Percentiles rank a stretch among this genome's conserved stretches.
phyloP scores from a whole-genome alignment of 2,329 filamentous ascomycete genomes.

The Biscogniauxia sp. region DNA sequence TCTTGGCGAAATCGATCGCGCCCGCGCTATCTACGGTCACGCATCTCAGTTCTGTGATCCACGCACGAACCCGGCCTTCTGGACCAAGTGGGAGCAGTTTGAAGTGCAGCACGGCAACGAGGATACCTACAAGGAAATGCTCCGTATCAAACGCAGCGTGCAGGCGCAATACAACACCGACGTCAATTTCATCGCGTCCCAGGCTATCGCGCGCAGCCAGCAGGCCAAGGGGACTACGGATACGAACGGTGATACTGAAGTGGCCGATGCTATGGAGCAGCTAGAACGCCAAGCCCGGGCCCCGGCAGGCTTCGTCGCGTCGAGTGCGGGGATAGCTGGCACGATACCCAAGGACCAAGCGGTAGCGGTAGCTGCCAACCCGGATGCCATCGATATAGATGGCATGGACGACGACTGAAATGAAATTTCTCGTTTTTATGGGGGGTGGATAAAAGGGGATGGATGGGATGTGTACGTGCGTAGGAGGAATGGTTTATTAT shows the following conservation, averaged over 20 bases:
- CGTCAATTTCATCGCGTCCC: constrained; percentile 96
- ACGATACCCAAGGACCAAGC: constrained; percentile 47
- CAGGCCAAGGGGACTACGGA: constrained; percentile 44
- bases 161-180: constrained; percentile 98
- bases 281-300: constrained; percentile 86
- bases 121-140: constrained; percentile 99
- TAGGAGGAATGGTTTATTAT: no score
- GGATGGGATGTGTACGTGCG: neutral
- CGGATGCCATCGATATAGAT: constrained; percentile 82
- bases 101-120: constrained; percentile 98
- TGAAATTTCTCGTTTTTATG: constrained; percentile 5
- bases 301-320: constrained; percentile 86
- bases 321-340: constrained; percentile 70
- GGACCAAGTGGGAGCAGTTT: constrained; percentile 95
- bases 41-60: constrained; percentile 97
- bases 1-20: constrained; percentile 89
- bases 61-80: constrained; percentile 83
- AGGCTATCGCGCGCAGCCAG: constrained; percentile 82
- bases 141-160: constrained; percentile 94
- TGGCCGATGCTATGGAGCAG: constrained; percentile 81
- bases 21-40: constrained; percentile 92
- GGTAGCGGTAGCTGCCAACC: constrained; percentile 61
- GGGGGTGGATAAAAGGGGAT: constrained; percentile 11
- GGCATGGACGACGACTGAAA: constrained; percentile 59
- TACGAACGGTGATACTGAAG: constrained; percentile 46